Percentiles rank a stretch among this genome's conserved stretches.
phyloP scores from a whole-genome alignment of 1,284 basidiomycete genomes.

The Cryptococcus sp. region DNA sequence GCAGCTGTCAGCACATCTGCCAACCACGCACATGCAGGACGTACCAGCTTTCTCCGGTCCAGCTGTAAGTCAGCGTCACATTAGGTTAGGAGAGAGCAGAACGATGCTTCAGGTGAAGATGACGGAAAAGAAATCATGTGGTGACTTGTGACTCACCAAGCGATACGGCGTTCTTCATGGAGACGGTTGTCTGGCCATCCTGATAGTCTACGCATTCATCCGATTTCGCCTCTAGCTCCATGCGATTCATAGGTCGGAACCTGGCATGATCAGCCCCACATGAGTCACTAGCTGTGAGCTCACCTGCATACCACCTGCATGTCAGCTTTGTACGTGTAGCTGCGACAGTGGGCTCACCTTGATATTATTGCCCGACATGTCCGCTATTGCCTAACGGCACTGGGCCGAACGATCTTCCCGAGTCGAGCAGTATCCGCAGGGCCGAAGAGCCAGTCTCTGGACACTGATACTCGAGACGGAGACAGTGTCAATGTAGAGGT shows the following conservation, averaged over 20 bases:
- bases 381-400: not conserved
- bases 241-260: slow-evolving; percentile 90
- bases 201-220: slow-evolving; percentile 84
- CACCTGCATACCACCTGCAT: slow-evolving; percentile 83
- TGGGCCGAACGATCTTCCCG: not conserved
- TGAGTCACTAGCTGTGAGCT: slow-evolving; percentile 25
- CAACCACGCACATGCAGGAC: slow-evolving; percentile 3
- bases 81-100: not conserved
- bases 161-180: slow-evolving; percentile 59
- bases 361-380: slow-evolving; percentile 50
- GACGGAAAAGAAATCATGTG: not conserved
- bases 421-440: too few species aligned
- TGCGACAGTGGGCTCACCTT: slow-evolving; percentile 32
- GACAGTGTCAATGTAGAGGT: too few species aligned
- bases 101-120: not conserved
- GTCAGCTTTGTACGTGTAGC: too few species aligned
- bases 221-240: slow-evolving; percentile 83
- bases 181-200: slow-evolving; percentile 75
- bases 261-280: slow-evolving; percentile 49
- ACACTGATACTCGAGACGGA: too few species aligned
- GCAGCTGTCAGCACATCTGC: slow-evolving; percentile 6
- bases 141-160: slow-evolving; percentile 56
- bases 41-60: slow-evolving; percentile 47
- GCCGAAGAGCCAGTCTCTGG: too few species aligned
- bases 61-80: slow-evolving; percentile 21